Conservation (phyloP, 768 basidiomycete genomes). For the Serendipita vermifera region DNA sequence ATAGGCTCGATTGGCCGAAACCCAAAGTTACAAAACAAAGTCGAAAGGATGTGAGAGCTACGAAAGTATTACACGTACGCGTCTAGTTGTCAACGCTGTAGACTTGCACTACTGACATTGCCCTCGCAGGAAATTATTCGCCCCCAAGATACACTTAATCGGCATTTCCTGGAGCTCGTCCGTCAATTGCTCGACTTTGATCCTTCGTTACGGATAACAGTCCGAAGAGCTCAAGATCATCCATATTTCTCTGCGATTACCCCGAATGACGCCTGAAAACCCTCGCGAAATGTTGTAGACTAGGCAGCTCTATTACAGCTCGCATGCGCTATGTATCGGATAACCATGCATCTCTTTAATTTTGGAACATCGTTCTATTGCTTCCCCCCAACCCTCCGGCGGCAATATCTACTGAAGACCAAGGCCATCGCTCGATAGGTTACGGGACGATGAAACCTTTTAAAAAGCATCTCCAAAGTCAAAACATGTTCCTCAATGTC, state of each 20-base stretch:
- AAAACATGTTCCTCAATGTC: too few relatives aligned
- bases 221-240: slow-evolving; percentile 76
- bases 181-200: slow-evolving; percentile 81
- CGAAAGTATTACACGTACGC: slow-evolving; percentile 61
- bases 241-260: slow-evolving; percentile 65
- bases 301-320: not conserved
- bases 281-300: not conserved
- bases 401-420: too few relatives aligned
- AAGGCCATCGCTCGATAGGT: too few relatives aligned
- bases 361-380: too few relatives aligned
- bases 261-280: not conserved
- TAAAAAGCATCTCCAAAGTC: too few relatives aligned
- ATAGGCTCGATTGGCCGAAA: slow-evolving; percentile 85
- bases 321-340: not conserved
- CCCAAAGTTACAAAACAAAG: slow-evolving; percentile 78
- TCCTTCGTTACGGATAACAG: slow-evolving; percentile 75
- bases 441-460: too few relatives aligned
- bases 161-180: slow-evolving; percentile 78
- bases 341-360: not conserved
- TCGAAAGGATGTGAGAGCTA: slow-evolving; percentile 84
- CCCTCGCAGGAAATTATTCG: slow-evolving; percentile 65
- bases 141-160: slow-evolving; percentile 57
- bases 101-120: not conserved
- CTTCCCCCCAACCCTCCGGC: too few relatives aligned
- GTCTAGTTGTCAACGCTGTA: too few relatives aligned